A percentile compares a stretch with the other conserved stretches of the same genome.
phyloP scores from a whole-genome alignment of 352 stramenopile genomes.

The Pythium aristosporum region DNA sequence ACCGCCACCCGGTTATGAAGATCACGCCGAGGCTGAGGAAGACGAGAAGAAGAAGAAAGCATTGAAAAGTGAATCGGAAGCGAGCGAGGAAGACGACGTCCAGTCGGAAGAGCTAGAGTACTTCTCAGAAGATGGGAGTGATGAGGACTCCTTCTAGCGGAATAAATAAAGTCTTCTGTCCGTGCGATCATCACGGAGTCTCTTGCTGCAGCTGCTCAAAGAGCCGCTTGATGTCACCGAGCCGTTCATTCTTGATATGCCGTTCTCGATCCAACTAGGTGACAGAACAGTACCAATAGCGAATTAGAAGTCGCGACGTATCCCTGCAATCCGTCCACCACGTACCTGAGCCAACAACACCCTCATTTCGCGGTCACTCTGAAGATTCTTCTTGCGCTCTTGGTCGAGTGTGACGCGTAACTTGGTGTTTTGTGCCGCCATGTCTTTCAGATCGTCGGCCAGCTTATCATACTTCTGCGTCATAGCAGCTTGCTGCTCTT shows the following conservation, averaged over 20 bases:
- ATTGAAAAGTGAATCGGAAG: slow-evolving; percentile 48
- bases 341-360: slow-evolving; percentile 57
- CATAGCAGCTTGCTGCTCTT: slow-evolving; percentile 36
- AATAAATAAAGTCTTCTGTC: background rate
- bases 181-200: slow-evolving; percentile 24
- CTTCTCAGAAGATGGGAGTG: slow-evolving; percentile 77
- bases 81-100: slow-evolving; percentile 61
- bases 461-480: slow-evolving; percentile 42
- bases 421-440: slow-evolving; percentile 51
- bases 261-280: slow-evolving; percentile 63
- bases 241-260: slow-evolving; percentile 62
- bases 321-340: no score
- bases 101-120: slow-evolving; percentile 81
- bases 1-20: slow-evolving; percentile 6
- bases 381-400: slow-evolving; percentile 40
- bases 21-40: slow-evolving; percentile 24
- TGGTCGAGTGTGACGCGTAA: slow-evolving; percentile 43
- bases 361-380: slow-evolving; percentile 68
- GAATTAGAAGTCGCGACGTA: background rate
- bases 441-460: slow-evolving; percentile 39
- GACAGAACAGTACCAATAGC: background rate
- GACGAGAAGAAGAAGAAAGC: slow-evolving; percentile 45
- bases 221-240: slow-evolving; percentile 74
- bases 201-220: slow-evolving; percentile 75
- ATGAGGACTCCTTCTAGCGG: slow-evolving; percentile 77